phyloP scores from a whole-genome alignment of 805 yeast species.

The Teunomyces pallodes region DNA sequence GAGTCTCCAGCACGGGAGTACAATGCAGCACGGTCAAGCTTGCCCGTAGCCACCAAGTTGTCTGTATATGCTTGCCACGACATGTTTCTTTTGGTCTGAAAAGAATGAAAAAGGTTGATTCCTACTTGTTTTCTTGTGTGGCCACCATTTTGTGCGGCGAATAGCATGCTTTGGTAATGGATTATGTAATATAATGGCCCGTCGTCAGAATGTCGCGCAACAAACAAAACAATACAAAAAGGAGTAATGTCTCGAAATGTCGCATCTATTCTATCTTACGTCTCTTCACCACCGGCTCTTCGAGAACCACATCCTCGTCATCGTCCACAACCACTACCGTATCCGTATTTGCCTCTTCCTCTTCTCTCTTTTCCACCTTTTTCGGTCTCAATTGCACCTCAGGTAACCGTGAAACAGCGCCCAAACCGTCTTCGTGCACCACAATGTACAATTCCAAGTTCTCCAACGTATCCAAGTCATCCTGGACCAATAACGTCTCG shows the following conservation, averaged over 20 bases:
- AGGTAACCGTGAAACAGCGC: background rate
- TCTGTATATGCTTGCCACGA: constrained; percentile 82
- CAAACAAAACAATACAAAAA: background rate
- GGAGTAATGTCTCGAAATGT: background rate
- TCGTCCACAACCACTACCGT: constrained; percentile 9
- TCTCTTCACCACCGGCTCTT: constrained; percentile 11
- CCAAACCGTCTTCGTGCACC: constrained; percentile 7
- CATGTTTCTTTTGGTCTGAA: constrained; percentile 6
- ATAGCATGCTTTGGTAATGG: background rate
- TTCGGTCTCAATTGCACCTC: constrained; percentile 16
- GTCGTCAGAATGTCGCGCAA: background rate
- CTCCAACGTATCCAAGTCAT: constrained; percentile 69
- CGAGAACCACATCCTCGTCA: constrained; percentile 9
- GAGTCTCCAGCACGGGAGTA: constrained; percentile 95
- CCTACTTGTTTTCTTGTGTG: background rate
- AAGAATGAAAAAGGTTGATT: background rate
- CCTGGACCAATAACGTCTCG: constrained; percentile 67
- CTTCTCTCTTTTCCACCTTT: background rate
- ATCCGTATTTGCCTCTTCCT: background rate
- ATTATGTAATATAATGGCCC: background rate
- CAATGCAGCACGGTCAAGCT: constrained; percentile 88
- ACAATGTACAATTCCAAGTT: constrained; percentile 61
- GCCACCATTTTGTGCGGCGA: background rate
- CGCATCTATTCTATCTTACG: constrained; percentile 7
- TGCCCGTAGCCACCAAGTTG: constrained; percentile 81